phyloP scores from a whole-genome alignment of 2,329 filamentous ascomycete genomes.

The Teratosphaeria viscida region DNA sequence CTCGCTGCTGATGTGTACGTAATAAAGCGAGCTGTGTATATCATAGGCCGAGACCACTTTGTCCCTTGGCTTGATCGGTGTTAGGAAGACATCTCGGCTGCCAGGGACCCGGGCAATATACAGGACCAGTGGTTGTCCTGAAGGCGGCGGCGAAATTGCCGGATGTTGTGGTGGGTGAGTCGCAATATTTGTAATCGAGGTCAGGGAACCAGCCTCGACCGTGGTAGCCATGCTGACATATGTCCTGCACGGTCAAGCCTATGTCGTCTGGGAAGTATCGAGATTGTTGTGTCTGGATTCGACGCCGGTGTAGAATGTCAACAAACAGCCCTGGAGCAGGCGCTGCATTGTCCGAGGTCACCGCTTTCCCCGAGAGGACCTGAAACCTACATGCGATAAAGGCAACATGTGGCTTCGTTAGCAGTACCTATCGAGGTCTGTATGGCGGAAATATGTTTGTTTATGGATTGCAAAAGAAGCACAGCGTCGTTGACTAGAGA shows the following conservation, averaged over 20 bases:
- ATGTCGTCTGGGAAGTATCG: slow-evolving; percentile 8
- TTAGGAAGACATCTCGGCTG: slow-evolving; percentile 84
- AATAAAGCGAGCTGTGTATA: slow-evolving; percentile 80
- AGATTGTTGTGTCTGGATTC: not conserved
- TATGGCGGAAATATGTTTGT: not conserved
- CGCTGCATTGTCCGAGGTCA: not conserved
- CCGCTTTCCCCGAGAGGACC: not conserved
- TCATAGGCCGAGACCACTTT: slow-evolving; percentile 86
- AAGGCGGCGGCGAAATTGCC: slow-evolving; percentile 60
- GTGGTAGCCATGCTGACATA: slow-evolving; percentile 30
- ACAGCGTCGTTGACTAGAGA: not conserved
- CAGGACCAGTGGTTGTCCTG: slow-evolving; percentile 62
- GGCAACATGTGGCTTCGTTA: not conserved
- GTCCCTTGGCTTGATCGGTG: slow-evolving; percentile 74
- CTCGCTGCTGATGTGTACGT: slow-evolving; percentile 62
- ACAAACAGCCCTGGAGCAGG: not conserved
- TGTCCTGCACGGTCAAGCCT: slow-evolving; percentile 11
- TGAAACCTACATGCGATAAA: not conserved
- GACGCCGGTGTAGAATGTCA: not conserved
- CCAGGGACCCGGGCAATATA: slow-evolving; percentile 93
- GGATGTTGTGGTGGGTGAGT: slow-evolving; percentile 84
- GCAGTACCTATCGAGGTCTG: not conserved
- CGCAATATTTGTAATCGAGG: slow-evolving; percentile 67
- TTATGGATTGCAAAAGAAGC: not conserved
- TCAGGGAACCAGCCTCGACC: slow-evolving; percentile 69